Base-by-base conservation (phyloP, 805 yeast species). In the Cyberlindnera subsufficiens region DNA sequence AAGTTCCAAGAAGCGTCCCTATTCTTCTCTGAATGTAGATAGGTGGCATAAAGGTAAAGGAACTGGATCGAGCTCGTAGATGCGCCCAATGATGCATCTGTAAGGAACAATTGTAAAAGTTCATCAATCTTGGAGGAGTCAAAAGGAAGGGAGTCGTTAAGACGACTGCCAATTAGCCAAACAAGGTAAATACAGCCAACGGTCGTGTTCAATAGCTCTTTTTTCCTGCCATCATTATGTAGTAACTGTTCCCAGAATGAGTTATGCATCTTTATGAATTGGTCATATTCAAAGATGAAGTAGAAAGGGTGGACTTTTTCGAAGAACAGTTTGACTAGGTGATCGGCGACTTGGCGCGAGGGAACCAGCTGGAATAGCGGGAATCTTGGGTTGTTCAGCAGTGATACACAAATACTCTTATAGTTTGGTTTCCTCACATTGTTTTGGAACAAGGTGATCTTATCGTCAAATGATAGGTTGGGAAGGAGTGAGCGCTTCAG, bases 1-100 rank as follows among this genome's bases (percentile, higher is more conserved):
- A 74, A 46, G 46, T 71, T 67, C 65, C 73, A 74, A 0, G 75
- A 73, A 39, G 73, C 66, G 44, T 74, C 78, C 44, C 77, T 63
- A 33, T 69, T 69, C 47, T 66, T 70, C 20, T 63, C 63, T 37
- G 73, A 62, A 35, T 71, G 71, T 33, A 74, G 47, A 53, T 74
- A 69, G 11, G 69, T 61, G 0, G 77, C 64, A 32, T 72, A 60
- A 29, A 73, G 50, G 37, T 67, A 61, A 15, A 73, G 49, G 15
- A 71, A 58, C 38, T 75, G 59, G 11, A 74, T 68, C 4, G 78
- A 74, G 38, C 65, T 66, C 14, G 72, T 49, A 4, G 69, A 61
- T 3, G 78, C 75, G 1, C 71, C 67, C 35, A 72, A 46, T 17
- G 71, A 60, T 37, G 70, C 66, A 43, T 71, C 76, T 14, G 71